Base-by-base conservation (phyloP, 2,329 filamentous ascomycete genomes). In the Colletotrichum paranaense region DNA sequence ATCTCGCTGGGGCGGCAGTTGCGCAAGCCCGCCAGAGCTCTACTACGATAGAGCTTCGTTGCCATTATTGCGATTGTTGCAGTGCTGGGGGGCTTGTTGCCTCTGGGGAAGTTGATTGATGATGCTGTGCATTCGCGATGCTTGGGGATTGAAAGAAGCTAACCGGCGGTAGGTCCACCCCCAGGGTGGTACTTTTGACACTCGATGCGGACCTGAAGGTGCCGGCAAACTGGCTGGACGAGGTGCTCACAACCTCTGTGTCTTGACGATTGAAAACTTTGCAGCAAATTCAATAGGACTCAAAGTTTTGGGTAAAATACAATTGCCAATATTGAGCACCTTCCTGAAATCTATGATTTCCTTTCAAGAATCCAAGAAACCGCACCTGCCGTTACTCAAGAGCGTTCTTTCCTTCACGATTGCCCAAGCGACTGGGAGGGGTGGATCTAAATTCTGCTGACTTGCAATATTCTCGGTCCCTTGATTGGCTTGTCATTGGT, bases 11-110 rank as follows among this genome's bases (percentile, higher is more conserved):
- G 73, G 57, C 73, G 74, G 59, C 68, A 68, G 62, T 67, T 74
- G 52, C 74, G 74, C 67, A 76, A 55, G 67, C 74, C 66, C 79
- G 86, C 86, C 76, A 92, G 80, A 74, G 86, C 86, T 81, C 89
- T 86, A 82, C 85, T 88, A 81, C 89, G 87, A 79, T 86, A 87
- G 79, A 91, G 81, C 81, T 87, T 89, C 84, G 87, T 89, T 83
- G 90, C 90, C 90, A 92, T 92, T 82, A 80, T 86, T 79, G 81
- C 68, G 67, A 56, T 70, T 66, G 60, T 73, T 73, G 60, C 60
- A 64, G 69, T 73, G 63, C 67, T 73, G 53, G 66, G 73, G 65
- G 72, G 68, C 62, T 73, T 62, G 68, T 68, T 76, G 69, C 72
- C 72, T 73, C 73, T 75, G 49, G 24, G 38, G 74, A 67, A 67